Evolutionary conservation across 1,284 basidiomycete genomes (phyloP), one percentile per base, ranked within the genome.

Genomic region (Puccinia brachypodii): DNA sequence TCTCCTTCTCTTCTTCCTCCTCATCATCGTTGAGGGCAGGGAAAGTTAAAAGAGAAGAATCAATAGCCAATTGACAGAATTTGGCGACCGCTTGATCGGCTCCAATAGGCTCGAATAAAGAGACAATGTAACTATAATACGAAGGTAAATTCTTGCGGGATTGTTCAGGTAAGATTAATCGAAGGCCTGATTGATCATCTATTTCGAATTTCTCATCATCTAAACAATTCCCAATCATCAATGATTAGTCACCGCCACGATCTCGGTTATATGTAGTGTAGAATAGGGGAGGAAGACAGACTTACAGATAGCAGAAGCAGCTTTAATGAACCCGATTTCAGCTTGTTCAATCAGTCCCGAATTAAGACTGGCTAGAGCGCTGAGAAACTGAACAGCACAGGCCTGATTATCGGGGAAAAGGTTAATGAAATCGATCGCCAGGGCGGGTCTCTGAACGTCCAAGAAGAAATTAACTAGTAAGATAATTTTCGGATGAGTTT

Each of bases 261-360:
- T n/a, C n/a, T n/a, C n/a, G n/a, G n/a, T 42, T 53, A 47, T 31
- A 6, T n/a, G 9, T 38, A 53, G 8, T 7, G n/a, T 0, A 25
- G 13, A 31, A 19, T 2, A 50, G 6, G 9, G 87, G 91, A 87
- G 14, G 7, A 19, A 19, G 25, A 13, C 8, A 7, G 6, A 87
- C 91, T 87, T 85, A 95, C 94, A 92, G 83, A 94, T 92, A 83
- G 89, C 90, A 56, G 91, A 91, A 16, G 92, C 91, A n/a, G 95
- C 88, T 83, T 91, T 91, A 86, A 94, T 91, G 83, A 98, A 88
- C 47, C 91, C 86, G 68, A 87, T 87, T 0, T 91, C 90, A 1
- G 93, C 93, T 84, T 94, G 92, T 79, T 94, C 93, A 19, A 90
- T 88, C 25, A 91, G 89, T 2, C 92, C 92, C n/a, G 90, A 87